Evolutionary conservation across 2,329 filamentous ascomycete species (phyloP).

Genomic region (Pseudonectria buxi): DNA sequence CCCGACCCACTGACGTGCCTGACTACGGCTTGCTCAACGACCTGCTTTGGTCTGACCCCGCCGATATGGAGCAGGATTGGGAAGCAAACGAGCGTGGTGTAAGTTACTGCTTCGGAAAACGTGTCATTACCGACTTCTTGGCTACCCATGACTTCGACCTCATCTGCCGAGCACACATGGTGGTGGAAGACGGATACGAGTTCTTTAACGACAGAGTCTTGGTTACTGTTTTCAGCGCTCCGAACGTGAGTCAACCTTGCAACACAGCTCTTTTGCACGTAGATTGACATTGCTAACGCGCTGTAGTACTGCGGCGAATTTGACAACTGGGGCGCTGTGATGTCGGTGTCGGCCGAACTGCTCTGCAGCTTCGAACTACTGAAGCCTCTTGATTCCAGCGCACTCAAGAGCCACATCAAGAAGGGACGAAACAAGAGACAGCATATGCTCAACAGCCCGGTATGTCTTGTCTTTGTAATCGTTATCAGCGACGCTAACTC

Average conservation of each 20-base stretch:
- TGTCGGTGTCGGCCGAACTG: slow-evolving; percentile 91
- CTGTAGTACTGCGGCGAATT: slow-evolving; percentile 92
- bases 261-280: background rate
- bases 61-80: slow-evolving; percentile 97
- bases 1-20: slow-evolving; percentile 90
- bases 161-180: slow-evolving; percentile 97
- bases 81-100: slow-evolving; percentile 95
- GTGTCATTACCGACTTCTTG: slow-evolving; percentile 94
- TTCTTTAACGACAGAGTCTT: slow-evolving; percentile 95
- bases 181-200: slow-evolving; percentile 97
- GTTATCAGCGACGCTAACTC: slow-evolving; percentile 4
- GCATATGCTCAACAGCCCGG: slow-evolving; percentile 92
- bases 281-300: slow-evolving; percentile 20
- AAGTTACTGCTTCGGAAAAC: slow-evolving; percentile 97
- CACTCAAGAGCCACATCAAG: slow-evolving; percentile 97
- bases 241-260: slow-evolving; percentile 65
- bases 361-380: slow-evolving; percentile 96
- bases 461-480: slow-evolving; percentile 43
- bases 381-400: slow-evolving; percentile 92
- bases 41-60: slow-evolving; percentile 92
- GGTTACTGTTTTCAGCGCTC: slow-evolving; percentile 95
- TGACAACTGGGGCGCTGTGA: slow-evolving; percentile 97
- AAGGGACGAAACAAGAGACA: slow-evolving; percentile 93
- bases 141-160: slow-evolving; percentile 94
- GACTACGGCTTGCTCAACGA: slow-evolving; percentile 96